phyloP scores from a whole-genome alignment of 192 early-diverging fungal genomes.

The Mortierella antarctica region DNA sequence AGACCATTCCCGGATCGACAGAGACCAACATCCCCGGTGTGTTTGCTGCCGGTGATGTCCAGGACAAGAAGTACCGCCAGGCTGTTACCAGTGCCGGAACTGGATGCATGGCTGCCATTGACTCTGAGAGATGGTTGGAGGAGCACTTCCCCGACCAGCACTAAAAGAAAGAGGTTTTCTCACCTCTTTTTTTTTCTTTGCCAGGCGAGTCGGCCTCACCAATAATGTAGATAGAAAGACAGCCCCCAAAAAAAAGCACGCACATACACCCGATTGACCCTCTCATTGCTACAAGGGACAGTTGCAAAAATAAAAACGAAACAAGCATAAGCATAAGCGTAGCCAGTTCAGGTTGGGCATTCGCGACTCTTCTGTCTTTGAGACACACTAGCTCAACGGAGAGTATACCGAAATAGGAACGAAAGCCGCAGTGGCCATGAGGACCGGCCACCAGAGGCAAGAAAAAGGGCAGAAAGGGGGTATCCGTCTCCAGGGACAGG shows the following conservation, averaged over 20 bases:
- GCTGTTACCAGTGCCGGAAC: constrained; percentile 96
- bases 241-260: neutral
- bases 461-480: too few relatives aligned
- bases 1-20: constrained; percentile 80
- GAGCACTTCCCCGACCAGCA: constrained; percentile 65
- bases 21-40: constrained; percentile 91
- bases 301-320: too few relatives aligned
- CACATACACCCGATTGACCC: neutral
- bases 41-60: constrained; percentile 98
- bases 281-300: neutral
- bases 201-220: neutral
- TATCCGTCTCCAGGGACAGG: too few relatives aligned
- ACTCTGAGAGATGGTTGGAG: constrained; percentile 95
- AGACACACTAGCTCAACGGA: too few relatives aligned
- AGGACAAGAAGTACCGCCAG: constrained; percentile 96
- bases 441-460: too few relatives aligned
- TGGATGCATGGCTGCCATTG: constrained; percentile 98
- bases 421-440: too few relatives aligned
- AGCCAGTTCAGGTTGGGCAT: too few relatives aligned
- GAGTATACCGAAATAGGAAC: too few relatives aligned
- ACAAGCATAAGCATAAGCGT: too few relatives aligned
- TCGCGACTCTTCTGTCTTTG: too few relatives aligned
- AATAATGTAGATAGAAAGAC: constrained; percentile 27
- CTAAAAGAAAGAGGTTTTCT: constrained; percentile 7
- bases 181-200: neutral